These are phyloP conservation scores for Aurinia saxatilis DNA, from an alignment of 345 rosid genomes.

Conservation along the genomic window DNA sequence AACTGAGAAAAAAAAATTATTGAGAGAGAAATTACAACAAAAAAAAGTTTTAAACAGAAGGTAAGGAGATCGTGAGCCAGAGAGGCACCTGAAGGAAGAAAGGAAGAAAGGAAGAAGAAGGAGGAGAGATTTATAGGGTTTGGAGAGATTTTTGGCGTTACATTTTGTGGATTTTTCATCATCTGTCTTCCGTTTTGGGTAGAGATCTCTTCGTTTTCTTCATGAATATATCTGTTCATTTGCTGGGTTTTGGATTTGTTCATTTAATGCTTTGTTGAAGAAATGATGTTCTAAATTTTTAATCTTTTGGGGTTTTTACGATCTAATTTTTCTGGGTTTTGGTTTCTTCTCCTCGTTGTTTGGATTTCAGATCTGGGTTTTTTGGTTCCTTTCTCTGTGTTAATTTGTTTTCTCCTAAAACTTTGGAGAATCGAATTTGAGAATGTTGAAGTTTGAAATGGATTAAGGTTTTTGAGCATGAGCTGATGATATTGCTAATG, in stretches of 20 bases:
- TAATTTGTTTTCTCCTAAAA: background rate
- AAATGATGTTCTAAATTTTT: background rate
- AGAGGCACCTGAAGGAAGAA: slow-evolving; percentile 9
- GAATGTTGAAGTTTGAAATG: background rate
- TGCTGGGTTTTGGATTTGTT: background rate
- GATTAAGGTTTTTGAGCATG: background rate
- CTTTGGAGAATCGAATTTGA: background rate
- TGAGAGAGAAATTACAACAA: background rate
- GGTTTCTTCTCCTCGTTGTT: background rate
- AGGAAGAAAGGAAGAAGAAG: background rate
- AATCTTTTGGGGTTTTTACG: background rate
- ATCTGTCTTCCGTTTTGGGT: background rate
- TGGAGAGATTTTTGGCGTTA: slow-evolving; percentile 15
- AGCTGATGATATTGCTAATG: background rate
- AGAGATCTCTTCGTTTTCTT: background rate
- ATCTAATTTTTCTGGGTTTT: background rate
- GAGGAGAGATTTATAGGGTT: slow-evolving; percentile 19
- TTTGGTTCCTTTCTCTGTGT: no score
- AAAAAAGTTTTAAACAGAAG: background rate
- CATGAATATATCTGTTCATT: background rate
- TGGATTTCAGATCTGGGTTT: slow-evolving; percentile 20
- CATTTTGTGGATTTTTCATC: background rate
- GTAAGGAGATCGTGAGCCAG: slow-evolving; percentile 28
- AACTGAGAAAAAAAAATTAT: background rate
- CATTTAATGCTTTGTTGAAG: background rate